Conservation (phyloP, 2,329 filamentous ascomycete genomes). For the Colletotrichum cuscutae region DNA sequence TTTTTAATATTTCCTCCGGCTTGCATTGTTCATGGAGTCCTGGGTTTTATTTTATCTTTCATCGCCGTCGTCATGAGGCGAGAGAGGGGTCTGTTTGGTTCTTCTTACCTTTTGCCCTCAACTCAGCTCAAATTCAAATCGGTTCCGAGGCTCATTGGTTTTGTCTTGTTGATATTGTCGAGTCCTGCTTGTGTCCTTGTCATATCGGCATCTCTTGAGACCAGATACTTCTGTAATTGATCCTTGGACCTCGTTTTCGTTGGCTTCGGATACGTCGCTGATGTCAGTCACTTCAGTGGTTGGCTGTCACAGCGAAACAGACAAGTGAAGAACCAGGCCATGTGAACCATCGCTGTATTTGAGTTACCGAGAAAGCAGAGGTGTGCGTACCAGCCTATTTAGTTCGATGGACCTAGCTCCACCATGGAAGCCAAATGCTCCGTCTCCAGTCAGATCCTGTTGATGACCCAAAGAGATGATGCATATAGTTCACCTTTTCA, state of each 20-base stretch:
- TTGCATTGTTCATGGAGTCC: slow-evolving; percentile 17
- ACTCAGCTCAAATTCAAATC: neutral
- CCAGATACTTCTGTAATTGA: too few relatives aligned
- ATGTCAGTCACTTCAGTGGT: neutral
- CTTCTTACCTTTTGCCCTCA: neutral
- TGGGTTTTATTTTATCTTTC: neutral
- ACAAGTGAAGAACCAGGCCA: neutral
- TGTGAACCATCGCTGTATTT: neutral
- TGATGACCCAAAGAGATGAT: neutral
- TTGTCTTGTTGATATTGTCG: too few relatives aligned
- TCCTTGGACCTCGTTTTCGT: too few relatives aligned
- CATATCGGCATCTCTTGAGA: too few relatives aligned
- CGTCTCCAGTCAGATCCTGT: neutral
- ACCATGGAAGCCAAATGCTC: neutral
- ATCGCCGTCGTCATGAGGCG: neutral
- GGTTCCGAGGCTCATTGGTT: too few relatives aligned
- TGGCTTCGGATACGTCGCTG: too few relatives aligned
- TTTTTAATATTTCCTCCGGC: neutral
- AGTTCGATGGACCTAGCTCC: neutral
- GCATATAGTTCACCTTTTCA: neutral
- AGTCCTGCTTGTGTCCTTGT: too few relatives aligned
- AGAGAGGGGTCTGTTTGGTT: neutral
- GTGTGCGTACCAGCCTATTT: neutral
- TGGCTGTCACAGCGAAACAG: neutral
- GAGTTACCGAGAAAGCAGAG: neutral